These are phyloP conservation scores for Orobanche coerulescens DNA, from an alignment of 257 asterid species.

Conservation along the genomic window DNA sequence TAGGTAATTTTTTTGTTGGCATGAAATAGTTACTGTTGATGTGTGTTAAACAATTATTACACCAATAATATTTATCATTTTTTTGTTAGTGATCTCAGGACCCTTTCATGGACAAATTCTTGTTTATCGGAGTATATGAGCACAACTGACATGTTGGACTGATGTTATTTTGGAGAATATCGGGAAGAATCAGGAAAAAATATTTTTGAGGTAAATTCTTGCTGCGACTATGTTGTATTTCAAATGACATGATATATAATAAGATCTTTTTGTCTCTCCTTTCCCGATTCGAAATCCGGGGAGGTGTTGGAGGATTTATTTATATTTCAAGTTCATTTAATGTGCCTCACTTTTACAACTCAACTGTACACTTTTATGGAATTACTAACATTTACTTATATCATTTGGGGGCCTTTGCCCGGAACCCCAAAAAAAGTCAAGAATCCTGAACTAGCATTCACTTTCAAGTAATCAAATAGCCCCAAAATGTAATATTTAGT, in stretches of 20 bases:
- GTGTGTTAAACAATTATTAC: not conserved
- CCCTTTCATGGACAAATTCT: not conserved
- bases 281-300: not conserved
- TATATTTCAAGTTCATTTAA: not conserved
- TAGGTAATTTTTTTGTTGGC: not conserved
- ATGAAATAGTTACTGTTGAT: not conserved
- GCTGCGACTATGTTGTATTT: not conserved
- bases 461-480: no score
- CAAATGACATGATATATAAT: not conserved
- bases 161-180: not conserved
- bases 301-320: not conserved
- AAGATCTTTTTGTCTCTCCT: not conserved
- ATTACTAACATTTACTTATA: no score
- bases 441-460: no score
- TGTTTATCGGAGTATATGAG: conserved; percentile 2
- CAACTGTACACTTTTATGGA: not conserved
- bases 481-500: no score
- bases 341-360: not conserved
- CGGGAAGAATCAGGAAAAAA: conserved; percentile 8
- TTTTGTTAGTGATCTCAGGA: conserved; percentile 10
- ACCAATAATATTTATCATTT: not conserved
- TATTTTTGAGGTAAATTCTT: not conserved
- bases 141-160: not conserved
- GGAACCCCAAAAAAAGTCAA: no score
- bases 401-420: no score